Conservation (phyloP, 306 rosid species). For the Prunus davidiana region DNA sequence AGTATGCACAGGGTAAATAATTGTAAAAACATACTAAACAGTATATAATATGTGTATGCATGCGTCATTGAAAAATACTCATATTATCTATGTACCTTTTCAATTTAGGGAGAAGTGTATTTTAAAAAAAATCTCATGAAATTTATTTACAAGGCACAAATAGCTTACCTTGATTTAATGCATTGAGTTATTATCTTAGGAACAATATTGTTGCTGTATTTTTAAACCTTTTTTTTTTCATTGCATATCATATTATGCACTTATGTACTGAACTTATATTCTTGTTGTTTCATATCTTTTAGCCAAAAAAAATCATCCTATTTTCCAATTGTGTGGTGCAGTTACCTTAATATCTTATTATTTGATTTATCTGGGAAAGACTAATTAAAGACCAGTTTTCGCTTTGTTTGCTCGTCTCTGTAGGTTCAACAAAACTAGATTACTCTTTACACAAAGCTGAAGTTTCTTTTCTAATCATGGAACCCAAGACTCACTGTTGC, state of each 20-base stretch:
- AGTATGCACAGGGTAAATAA: not conserved
- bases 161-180: too few relatives aligned
- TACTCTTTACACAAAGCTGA: slow-evolving; percentile 13
- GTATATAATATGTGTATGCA: not conserved
- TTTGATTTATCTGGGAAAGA: not conserved
- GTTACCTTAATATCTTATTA: not conserved
- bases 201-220: not conserved
- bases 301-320: not conserved
- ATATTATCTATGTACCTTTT: not conserved
- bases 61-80: not conserved
- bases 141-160: not conserved
- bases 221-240: not conserved
- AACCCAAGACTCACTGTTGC: not conserved
- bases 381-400: not conserved
- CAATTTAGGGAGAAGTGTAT: not conserved
- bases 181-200: not conserved
- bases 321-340: not conserved
- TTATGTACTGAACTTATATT: not conserved
- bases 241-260: not conserved
- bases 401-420: not conserved
- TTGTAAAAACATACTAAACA: not conserved
- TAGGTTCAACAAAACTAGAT: slow-evolving; percentile 3
- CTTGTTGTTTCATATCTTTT: not conserved
- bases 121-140: not conserved
- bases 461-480: not conserved